Evolutionary conservation across 1,139 yeast genomes (phyloP), one percentile per base, ranked within the genome.

Genomic region (Protomyces inundatus): DNA sequence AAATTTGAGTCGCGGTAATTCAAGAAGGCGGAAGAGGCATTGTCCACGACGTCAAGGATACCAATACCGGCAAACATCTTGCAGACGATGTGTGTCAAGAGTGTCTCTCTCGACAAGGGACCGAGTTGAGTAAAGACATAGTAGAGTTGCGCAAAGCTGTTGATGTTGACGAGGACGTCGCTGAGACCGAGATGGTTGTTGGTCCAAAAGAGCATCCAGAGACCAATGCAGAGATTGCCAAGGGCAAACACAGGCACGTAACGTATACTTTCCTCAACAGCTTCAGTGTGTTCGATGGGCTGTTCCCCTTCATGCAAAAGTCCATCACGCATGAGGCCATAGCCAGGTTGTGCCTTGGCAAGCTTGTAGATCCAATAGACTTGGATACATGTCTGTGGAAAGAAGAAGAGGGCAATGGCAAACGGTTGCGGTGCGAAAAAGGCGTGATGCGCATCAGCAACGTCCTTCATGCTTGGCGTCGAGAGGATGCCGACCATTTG

Each of bases 11-110:
- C 42, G 12, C 35, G 34, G 30, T 58, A 58, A 23, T 58, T 58
- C 36, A 51, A 34, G 30, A 58, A 58, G 10, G 62, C 62, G 34
- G 56, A 52, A 14, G 62, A 58, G 6, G 56, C 55, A 42, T 58
- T 58, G 53, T 58, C 62, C 35, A 58, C 62, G 36, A 58, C 62
- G 16, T 58, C 62, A 16, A 58, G 45, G 36, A 58, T 23, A 1
- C 62, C 62, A 30, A 58, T 58, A 4, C 62, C 62, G 40, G 62
- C 62, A 58, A 58, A 58, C 56, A 52, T 58, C 62, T 58, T 58
- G 39, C 56, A 36, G 33, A 58, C 62, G 23, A 58, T 37, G 23
- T 58, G 62, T 6, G 62, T 58, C 51, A 58, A 30, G 12, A 35
- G 34, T 10, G 53, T 58, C 54, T 58, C 62, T n/a, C 33, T 40